phyloP scores from a whole-genome alignment of 2,329 filamentous ascomycete species.

The Ambrosiella xylebori region DNA sequence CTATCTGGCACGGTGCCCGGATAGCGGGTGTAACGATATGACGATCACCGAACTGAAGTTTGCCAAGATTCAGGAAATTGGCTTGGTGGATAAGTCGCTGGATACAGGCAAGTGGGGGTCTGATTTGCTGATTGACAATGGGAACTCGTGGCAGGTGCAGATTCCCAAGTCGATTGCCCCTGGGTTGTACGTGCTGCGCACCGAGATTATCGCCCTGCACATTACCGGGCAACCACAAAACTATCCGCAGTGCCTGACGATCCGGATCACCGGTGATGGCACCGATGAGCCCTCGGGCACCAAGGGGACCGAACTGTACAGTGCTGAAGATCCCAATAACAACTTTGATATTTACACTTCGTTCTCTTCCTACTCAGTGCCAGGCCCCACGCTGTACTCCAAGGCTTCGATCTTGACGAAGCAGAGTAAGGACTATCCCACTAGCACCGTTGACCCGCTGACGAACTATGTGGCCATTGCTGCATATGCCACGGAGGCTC shows the following conservation, averaged over 20 bases:
- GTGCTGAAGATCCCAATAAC: conserved; percentile 20
- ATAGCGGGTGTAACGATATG: conserved; percentile 33
- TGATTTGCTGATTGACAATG: conserved; percentile 31
- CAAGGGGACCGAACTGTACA: conserved; percentile 23
- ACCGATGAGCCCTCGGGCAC: conserved; percentile 17
- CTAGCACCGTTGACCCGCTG: conserved; percentile 25
- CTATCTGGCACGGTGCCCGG: conserved; percentile 39
- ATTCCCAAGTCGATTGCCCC: conserved; percentile 30
- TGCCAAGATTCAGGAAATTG: conserved; percentile 41
- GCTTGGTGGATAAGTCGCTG: conserved; percentile 28
- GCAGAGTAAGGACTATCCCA: conserved; percentile 22
- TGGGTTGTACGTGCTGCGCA: conserved; percentile 37
- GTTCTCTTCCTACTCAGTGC: conserved; percentile 5
- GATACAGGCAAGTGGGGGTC: conserved; percentile 35
- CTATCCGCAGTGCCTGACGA: conserved; percentile 36
- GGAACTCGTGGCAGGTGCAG: conserved; percentile 28
- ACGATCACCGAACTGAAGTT: conserved; percentile 35
- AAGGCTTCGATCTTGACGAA: conserved; percentile 6
- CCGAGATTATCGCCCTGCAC: conserved; percentile 40
- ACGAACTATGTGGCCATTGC: background rate
- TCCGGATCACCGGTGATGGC: conserved; percentile 28
- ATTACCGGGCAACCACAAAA: conserved; percentile 29
- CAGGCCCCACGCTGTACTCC: conserved; percentile 9
- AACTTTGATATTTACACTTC: conserved; percentile 21
- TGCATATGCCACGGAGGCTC: background rate